phyloP scores from a whole-genome alignment of 169 alveolate species.

The Cryptosporidium xiaoi region DNA sequence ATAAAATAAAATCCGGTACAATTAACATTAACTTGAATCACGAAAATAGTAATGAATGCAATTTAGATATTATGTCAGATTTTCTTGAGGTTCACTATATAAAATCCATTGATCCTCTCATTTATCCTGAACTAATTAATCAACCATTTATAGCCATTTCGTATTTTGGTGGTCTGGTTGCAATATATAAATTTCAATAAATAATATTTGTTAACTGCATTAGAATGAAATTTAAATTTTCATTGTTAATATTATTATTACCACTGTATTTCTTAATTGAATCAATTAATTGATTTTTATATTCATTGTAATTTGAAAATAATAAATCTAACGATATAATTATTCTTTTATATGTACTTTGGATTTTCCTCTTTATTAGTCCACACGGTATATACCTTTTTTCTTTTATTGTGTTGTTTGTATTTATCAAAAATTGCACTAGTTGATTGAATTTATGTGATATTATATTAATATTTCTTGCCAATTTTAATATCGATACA shows the following conservation, averaged over 20 bases:
- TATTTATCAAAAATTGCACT: conserved; percentile 3
- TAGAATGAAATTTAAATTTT: conserved; percentile 6
- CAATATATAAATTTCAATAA: conserved; percentile 31
- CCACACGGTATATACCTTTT: conserved; percentile 44
- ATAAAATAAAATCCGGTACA: conserved; percentile 7
- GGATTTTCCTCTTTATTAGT: conserved; percentile 37
- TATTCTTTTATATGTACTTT: conserved; percentile 22
- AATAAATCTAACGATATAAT: conserved; percentile 27
- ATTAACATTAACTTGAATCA: conserved; percentile 18
- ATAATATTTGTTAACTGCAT: neutral
- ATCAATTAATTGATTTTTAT: conserved; percentile 10
- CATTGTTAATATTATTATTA: conserved; percentile 9
- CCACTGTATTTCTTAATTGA: conserved; percentile 17
- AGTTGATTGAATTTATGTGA: conserved; percentile 13
- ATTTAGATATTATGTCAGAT: neutral
- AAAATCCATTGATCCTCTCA: conserved; percentile 30
- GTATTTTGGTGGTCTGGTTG: conserved; percentile 65
- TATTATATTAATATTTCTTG: conserved; percentile 17
- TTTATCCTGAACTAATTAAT: conserved; percentile 40
- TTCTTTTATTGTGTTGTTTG: neutral
- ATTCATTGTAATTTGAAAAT: conserved; percentile 27
- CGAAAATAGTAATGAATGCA: neutral
- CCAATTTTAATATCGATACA: conserved; percentile 28
- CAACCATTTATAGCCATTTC: conserved; percentile 62
- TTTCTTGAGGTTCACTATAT: conserved; percentile 59